phyloP scores from a whole-genome alignment of 345 rosid genomes.

The Bretschneidera sinensis region DNA sequence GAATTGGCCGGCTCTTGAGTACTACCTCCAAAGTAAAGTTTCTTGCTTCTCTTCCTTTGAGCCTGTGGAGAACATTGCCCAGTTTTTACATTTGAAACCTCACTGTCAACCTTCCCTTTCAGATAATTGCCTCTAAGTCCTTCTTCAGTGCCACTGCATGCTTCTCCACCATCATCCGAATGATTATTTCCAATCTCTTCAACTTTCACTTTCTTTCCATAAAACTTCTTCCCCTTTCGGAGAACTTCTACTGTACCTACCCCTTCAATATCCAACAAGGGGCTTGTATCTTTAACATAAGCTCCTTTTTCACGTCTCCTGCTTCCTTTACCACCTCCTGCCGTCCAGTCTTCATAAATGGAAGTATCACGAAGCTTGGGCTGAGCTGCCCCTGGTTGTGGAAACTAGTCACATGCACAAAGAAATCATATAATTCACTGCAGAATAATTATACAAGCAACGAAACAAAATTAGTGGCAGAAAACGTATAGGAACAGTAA shows the following conservation, averaged over 20 bases:
- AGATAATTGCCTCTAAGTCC: slow-evolving; percentile 38
- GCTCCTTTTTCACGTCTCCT: slow-evolving; percentile 32
- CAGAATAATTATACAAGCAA: slow-evolving; percentile 4
- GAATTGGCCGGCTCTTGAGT: too few species aligned
- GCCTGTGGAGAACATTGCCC: slow-evolving; percentile 29
- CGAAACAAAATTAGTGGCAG: neutral
- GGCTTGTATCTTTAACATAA: slow-evolving; percentile 38
- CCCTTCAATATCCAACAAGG: slow-evolving; percentile 59
- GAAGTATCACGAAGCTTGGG: slow-evolving; percentile 35
- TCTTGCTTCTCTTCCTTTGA: slow-evolving; percentile 52
- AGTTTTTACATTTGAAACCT: slow-evolving; percentile 39
- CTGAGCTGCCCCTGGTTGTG: slow-evolving; percentile 39
- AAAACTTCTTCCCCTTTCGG: slow-evolving; percentile 49
- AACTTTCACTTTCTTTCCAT: slow-evolving; percentile 49
- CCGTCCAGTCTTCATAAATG: slow-evolving; percentile 28
- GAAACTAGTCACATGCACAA: slow-evolving; percentile 30
- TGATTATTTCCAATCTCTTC: slow-evolving; percentile 41
- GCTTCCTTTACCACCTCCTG: slow-evolving; percentile 38
- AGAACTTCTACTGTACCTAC: slow-evolving; percentile 57
- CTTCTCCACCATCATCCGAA: slow-evolving; percentile 74
- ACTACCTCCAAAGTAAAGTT: slow-evolving; percentile 63
- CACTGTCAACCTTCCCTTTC: slow-evolving; percentile 40
- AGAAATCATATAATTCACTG: neutral
- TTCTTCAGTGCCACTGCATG: slow-evolving; percentile 85
- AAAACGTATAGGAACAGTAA: neutral